Evolutionary conservation across 495 filamentous ascomycete genomes (phyloP), one percentile per base, ranked within the genome.

Genomic region (Hamigera avellanea): DNA sequence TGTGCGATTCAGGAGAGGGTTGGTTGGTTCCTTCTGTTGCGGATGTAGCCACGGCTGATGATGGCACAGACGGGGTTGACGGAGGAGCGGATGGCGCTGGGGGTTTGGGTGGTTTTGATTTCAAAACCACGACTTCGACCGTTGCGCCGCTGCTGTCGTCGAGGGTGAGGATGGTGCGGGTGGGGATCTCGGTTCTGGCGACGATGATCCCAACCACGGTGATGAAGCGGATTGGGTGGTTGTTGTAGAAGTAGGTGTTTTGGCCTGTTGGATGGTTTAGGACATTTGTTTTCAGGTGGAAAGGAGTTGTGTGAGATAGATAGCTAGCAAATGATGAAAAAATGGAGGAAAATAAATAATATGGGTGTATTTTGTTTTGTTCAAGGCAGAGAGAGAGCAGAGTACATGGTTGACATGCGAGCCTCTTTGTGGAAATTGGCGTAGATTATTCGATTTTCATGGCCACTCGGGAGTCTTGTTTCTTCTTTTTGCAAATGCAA

Each of bases 191-290:
- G 40, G 85, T 78, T 36, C 86, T 65, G 9, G 83, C 81, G 32
- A 93, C 80, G 14, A 98, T 70, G 9, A 70, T 18, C 9, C 89
- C 91, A 15, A 80, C 70, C 13, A 95, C 46, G 43, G 78, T 75
- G 27, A 91, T 75, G 73, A 77, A 95, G 67, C 78, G 79, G 41
- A 96, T 81, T 0, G 93, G 91, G 56, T 96, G 86, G 63, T 95
- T 95, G 23, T 70, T 50, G 62, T 80, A 67, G 62, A 89, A 87
- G 62, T 75, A 91, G 14, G 89, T 59, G 46, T 77, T 62, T 54
- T 84, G 77, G 36, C 73, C 80, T 88, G 42, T 31, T 13, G 8
- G 28, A 32, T 3, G 21, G 21, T 23, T n/a, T n/a, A n/a, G n/a
- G n/a, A n/a, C n/a, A n/a, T n/a, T n/a, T n/a, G n/a, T n/a, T n/a